Evolutionary conservation across 2,329 filamentous ascomycete species (phyloP), one percentile per base, ranked within the genome.

Genomic region (Epichloe brachyelytri): DNA sequence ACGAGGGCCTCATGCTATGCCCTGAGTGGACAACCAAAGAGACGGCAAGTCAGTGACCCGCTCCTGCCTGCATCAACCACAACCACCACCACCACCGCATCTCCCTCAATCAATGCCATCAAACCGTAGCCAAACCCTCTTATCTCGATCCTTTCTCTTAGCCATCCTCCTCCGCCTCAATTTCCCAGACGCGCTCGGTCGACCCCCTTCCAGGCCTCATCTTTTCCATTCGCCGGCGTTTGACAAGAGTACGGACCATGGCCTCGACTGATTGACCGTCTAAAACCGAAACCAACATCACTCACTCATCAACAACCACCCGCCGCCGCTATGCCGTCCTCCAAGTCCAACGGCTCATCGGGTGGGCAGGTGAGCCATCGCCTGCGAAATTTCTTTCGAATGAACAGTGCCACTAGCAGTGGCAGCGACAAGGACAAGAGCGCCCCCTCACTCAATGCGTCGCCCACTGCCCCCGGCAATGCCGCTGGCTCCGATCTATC

Each of bases 341-440:
- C 72, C 62, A 82, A 81, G 68, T 61, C 72, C 61, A 71, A 71
- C 65, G 69, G 72, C 61, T 57, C 59, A n/a, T 51, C 62, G 57
- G 71, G 73, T 59, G 75, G 74, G 63, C 80, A 82, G 63, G 82
- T 85, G 62, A 81, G 80, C 57, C 80, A 83, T 65, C 82, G 80
- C 63, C 66, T 85, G 59, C 83, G 80, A 71, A 84, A 79, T 66
- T 84, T 85, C 72, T 85, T 85, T 68, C 80, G 80, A 60, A 83
- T 85, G 65, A 84, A 77, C 64, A 76, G 68, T 60, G 65, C 68
- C 51, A 65, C 65, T 44, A 69, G 64, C 55, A 65, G 59, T 51
- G 59, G 57, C 48, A 63, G 59, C 59, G 67, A 67, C 54, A 67
- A 67, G 59, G 64, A 66, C 22, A 67, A 65, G 56, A 41, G 38